These are phyloP conservation scores for Cinnamomum chago DNA, from an alignment of 164 flowering plant genomes.

Conservation along the genomic window DNA sequence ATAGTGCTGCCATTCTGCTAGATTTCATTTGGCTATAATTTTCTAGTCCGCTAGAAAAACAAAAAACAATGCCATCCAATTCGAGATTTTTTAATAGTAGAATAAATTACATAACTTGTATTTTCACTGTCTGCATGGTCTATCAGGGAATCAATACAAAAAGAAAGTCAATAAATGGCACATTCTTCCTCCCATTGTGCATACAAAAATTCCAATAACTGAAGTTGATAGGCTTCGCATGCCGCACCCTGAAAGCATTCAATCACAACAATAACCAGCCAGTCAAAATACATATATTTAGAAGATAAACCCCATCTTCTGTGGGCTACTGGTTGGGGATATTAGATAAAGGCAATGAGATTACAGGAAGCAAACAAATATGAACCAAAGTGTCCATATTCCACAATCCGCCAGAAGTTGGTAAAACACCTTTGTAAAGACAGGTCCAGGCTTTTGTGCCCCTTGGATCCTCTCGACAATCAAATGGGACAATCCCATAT, in stretches of 20 bases:
- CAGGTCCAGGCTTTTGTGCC: too few species aligned
- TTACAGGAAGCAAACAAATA: too few species aligned
- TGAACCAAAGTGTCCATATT: too few species aligned
- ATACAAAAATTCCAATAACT: slow-evolving; percentile 1
- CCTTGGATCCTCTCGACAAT: too few species aligned
- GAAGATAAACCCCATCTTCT: background rate
- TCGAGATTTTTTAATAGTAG: slow-evolving; percentile 7
- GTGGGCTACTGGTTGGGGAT: too few species aligned
- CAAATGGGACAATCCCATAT: too few species aligned
- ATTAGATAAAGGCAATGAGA: too few species aligned
- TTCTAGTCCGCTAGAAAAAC: background rate
- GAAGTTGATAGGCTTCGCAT: slow-evolving; percentile 6
- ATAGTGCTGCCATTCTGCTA: slow-evolving; percentile 31
- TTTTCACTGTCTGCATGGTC: background rate
- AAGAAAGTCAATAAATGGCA: slow-evolving; percentile 4
- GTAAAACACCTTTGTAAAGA: too few species aligned
- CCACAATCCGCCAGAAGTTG: too few species aligned
- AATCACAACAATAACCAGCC: background rate
- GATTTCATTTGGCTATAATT: slow-evolving; percentile 31
- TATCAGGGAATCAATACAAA: background rate
- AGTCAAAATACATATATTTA: background rate
- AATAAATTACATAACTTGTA: slow-evolving; percentile 4
- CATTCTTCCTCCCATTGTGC: slow-evolving; percentile 2
- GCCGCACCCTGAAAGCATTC: slow-evolving; percentile 17
- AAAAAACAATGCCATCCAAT: slow-evolving; percentile 9